A percentile compares a stretch with the other conserved stretches of the same genome.
phyloP scores from a whole-genome alignment of 2,329 filamentous ascomycete species.

The Colletotrichum aenigma region DNA sequence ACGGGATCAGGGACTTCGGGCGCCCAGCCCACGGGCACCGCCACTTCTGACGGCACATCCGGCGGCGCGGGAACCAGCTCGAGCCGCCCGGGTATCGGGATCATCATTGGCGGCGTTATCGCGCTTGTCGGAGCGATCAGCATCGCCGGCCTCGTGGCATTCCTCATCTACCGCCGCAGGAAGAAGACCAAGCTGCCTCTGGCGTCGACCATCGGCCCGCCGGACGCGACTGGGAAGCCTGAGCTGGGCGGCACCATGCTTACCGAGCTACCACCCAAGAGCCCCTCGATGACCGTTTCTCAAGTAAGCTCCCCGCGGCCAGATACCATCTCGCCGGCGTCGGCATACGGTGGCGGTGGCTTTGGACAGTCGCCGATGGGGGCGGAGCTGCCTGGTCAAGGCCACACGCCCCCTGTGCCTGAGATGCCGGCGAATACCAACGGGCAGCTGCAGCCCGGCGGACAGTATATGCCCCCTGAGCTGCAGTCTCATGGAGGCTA shows the following conservation, averaged over 20 bases:
- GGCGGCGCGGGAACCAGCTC: neutral
- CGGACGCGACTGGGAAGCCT: constrained; percentile 32
- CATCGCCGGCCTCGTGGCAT: constrained; percentile 30
- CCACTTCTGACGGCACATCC: neutral
- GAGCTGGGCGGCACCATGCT: constrained; percentile 30
- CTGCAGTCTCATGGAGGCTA: constrained; percentile 21
- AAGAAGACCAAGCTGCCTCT: constrained; percentile 25
- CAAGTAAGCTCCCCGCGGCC: constrained; percentile 24
- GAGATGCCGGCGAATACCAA: constrained; percentile 26
- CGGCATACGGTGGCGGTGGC: constrained; percentile 27
- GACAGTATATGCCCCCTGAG: constrained; percentile 25
- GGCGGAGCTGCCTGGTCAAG: constrained; percentile 30
- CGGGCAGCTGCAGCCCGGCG: constrained; percentile 19
- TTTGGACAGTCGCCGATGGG: constrained; percentile 24
- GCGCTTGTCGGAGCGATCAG: constrained; percentile 16
- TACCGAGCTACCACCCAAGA: constrained; percentile 26
- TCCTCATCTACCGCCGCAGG: constrained; percentile 41
- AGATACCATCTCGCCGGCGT: constrained; percentile 28
- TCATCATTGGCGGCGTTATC: constrained; percentile 37
- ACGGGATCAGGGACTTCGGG: constrained; percentile 10
- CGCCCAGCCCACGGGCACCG: neutral
- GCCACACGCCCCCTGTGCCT: neutral
- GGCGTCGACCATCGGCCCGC: constrained; percentile 19
- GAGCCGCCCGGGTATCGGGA: constrained; percentile 28
- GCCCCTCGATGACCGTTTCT: constrained; percentile 31